Conservation (phyloP, 805 yeast genomes). For the Schizosaccharomyces pombe region DNA sequence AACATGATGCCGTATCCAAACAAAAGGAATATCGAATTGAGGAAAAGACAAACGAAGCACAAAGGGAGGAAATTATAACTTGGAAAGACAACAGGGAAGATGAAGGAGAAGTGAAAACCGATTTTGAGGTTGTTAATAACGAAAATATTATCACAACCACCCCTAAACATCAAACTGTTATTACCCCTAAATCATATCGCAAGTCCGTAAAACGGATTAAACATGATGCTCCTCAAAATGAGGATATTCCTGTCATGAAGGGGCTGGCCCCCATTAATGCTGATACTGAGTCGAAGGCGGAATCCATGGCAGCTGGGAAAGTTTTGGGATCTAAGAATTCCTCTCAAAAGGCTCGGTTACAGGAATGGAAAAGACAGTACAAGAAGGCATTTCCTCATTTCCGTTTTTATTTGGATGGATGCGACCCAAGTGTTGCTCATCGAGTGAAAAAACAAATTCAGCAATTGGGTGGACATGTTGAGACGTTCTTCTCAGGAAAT, state of each 20-base stretch:
- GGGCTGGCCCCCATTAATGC: background rate
- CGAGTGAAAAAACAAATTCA: conserved; percentile 12
- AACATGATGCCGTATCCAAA: background rate
- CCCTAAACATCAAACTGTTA: background rate
- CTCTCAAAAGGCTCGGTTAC: background rate
- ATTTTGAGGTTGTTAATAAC: background rate
- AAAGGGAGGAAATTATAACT: background rate
- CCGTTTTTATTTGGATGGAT: conserved; percentile 32
- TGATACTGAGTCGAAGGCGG: background rate
- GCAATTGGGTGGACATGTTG: conserved; percentile 21
- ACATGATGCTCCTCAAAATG: background rate
- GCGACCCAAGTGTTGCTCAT: conserved; percentile 15
- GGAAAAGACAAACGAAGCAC: background rate
- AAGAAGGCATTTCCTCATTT: conserved; percentile 2
- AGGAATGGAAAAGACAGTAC: conserved; percentile 3
- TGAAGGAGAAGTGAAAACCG: background rate
- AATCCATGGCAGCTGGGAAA: background rate
- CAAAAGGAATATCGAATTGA: background rate
- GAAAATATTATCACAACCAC: background rate
- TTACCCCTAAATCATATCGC: background rate
- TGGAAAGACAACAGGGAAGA: too few relatives aligned
- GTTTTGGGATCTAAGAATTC: background rate
- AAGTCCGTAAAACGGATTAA: background rate
- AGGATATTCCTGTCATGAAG: background rate
- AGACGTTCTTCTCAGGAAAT: conserved; percentile 32